These are phyloP conservation scores for Alternaria sp. DNA, from an alignment of 2,329 filamentous ascomycete genomes.

Conservation along the genomic window DNA sequence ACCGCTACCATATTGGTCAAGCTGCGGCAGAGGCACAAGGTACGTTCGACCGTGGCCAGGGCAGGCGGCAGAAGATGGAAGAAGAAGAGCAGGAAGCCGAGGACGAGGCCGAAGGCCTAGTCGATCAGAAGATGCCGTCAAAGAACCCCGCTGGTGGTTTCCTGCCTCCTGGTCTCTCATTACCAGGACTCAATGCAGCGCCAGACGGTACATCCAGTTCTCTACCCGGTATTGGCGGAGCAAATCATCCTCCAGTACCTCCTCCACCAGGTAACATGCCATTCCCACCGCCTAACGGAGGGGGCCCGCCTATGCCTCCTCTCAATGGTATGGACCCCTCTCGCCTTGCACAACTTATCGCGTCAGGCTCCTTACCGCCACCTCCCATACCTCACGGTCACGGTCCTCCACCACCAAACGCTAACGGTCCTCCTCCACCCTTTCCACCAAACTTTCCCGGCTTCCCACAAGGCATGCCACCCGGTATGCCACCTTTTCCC, in stretches of 20 bases:
- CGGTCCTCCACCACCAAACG: slow-evolving; percentile 31
- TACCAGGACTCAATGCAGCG: slow-evolving; percentile 44
- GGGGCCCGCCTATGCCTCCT: slow-evolving; percentile 26
- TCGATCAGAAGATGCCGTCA: slow-evolving; percentile 84
- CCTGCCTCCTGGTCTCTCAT: slow-evolving; percentile 67
- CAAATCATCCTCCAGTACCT: slow-evolving; percentile 39
- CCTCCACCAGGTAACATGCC: slow-evolving; percentile 37
- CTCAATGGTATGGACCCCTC: slow-evolving; percentile 40
- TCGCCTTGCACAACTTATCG: slow-evolving; percentile 46
- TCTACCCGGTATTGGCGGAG: slow-evolving; percentile 59
- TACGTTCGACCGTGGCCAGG: slow-evolving; percentile 86
- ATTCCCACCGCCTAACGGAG: slow-evolving; percentile 26
- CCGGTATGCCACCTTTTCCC: slow-evolving; percentile 30
- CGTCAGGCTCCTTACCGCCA: slow-evolving; percentile 47
- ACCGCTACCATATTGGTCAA: slow-evolving; percentile 95
- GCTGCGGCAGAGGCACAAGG: slow-evolving; percentile 91
- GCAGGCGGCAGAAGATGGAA: slow-evolving; percentile 80
- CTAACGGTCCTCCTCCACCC: slow-evolving; percentile 27
- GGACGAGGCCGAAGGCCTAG: slow-evolving; percentile 89
- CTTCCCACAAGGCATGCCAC: slow-evolving; percentile 32
- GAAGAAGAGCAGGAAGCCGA: slow-evolving; percentile 94
- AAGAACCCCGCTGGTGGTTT: slow-evolving; percentile 61
- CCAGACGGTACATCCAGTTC: slow-evolving; percentile 56
- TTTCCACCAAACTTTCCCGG: slow-evolving; percentile 40
- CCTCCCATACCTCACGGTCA: slow-evolving; percentile 41